Evolutionary conservation across 2,329 filamentous ascomycete species (phyloP), one percentile per base, ranked within the genome.

Genomic region (Curvularia hawaiiensis): DNA sequence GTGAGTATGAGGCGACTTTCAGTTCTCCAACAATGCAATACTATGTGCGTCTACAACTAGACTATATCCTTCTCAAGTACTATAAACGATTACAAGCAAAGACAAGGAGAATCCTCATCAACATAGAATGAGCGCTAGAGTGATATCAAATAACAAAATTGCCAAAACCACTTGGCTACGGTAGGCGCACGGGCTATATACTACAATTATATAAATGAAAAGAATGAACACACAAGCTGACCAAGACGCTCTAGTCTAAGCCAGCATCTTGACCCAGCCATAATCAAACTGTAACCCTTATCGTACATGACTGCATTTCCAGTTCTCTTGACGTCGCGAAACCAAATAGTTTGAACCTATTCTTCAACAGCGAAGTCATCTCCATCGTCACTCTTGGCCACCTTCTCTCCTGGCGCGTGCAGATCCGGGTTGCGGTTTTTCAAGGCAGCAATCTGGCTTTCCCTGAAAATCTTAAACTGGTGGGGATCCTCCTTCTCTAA

Each of bases 401-500:
- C 24, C 41, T 39, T 58, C 41, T 65, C 63, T 0, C 61, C 61
- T 0, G 63, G 61, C 8, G 50, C 63, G 52, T 52, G 48, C 3
- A 68, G 54, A 35, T 65, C 64, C 7, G 72, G 68, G 52, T 72
- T 72, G 1, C 68, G 60, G 51, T 77, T 77, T 62, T 71, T 74
- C 18, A 76, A 47, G 38, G 75, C 75, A 39, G 75, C 71, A 61
- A 75, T 73, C 61, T 77, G 75, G n/a, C 64, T 66, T 44, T 77
- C 72, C 28, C 65, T 65, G 39, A 75, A 77, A 28, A 51, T 48
- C 41, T 65, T 65, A 33, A 76, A 77, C 8, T 70, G 66, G 3
- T 69, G 67, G 0, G 72, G 73, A 20, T 71, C 68, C 33, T 78
- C 75, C 43, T 71, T 65, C 65, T 80, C 81, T 68, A 92, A 85